phyloP scores from a whole-genome alignment of 2,329 filamentous ascomycete genomes.

The Sclerotinia minor region DNA sequence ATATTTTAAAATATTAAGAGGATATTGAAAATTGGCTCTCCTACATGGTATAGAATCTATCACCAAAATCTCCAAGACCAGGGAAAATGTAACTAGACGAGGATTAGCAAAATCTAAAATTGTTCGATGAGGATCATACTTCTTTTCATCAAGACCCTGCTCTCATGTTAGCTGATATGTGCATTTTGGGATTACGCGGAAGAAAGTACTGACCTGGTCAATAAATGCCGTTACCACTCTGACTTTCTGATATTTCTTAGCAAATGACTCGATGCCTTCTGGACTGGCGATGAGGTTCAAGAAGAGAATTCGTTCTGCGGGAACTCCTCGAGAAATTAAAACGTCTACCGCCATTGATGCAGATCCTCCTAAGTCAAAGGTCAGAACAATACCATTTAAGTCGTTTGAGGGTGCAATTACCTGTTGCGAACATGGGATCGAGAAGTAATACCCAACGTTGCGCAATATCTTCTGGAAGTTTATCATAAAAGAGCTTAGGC shows the following conservation, averaged over 20 bases:
- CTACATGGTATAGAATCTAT: conserved; percentile 91
- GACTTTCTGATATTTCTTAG: conserved; percentile 82
- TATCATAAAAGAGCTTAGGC: conserved; percentile 96
- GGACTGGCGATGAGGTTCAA: conserved; percentile 97
- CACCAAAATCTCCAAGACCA: conserved; percentile 91
- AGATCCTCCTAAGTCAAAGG: conserved; percentile 69
- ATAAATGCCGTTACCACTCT: conserved; percentile 95
- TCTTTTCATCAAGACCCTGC: conserved; percentile 93
- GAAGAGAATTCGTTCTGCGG: conserved; percentile 93
- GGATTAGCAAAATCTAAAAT: conserved; percentile 22
- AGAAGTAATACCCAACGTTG: conserved; percentile 90
- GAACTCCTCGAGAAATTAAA: conserved; percentile 83
- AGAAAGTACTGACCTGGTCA: conserved; percentile 61
- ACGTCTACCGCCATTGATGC: conserved; percentile 97
- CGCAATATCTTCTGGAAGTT: conserved; percentile 90
- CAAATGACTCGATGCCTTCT: conserved; percentile 86
- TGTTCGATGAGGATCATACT: conserved; percentile 59
- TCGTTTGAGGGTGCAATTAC: conserved; percentile 48
- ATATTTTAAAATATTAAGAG: conserved; percentile 9
- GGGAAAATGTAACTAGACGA: conserved; percentile 83
- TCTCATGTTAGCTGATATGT: conserved; percentile 27
- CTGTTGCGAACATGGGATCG: conserved; percentile 99
- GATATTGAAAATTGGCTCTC: conserved; percentile 5
- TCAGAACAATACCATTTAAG: conserved; percentile 18
- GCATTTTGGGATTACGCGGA: background rate